Conservation (phyloP, 805 yeast species). For the Yamadazyma olivae region DNA sequence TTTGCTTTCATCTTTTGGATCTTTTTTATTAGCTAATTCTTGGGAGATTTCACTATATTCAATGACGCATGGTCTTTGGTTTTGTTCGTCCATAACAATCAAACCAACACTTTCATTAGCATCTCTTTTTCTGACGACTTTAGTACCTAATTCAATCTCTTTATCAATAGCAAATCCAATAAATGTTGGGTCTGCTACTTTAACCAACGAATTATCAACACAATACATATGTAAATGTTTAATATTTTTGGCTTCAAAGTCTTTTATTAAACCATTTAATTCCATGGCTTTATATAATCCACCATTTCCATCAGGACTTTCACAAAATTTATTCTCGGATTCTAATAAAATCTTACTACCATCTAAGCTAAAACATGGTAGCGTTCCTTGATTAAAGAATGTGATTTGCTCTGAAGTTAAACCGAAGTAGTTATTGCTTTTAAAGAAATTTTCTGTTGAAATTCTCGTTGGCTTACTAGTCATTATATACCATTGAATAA, state of each 20-base stretch:
- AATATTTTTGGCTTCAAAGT: constrained; percentile 64
- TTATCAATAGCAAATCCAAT: constrained; percentile 79
- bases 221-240: constrained; percentile 95
- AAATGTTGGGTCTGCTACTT: constrained; percentile 88
- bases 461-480: constrained; percentile 84
- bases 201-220: constrained; percentile 90
- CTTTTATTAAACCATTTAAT: constrained; percentile 62
- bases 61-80: constrained; percentile 77
- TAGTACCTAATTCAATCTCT: constrained; percentile 76
- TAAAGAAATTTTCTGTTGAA: constrained; percentile 72
- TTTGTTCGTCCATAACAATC: constrained; percentile 64
- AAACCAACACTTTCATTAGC: constrained; percentile 89
- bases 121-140: constrained; percentile 89
- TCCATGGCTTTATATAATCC: constrained; percentile 86
- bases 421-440: constrained; percentile 66
- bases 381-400: constrained; percentile 91
- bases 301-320: constrained; percentile 98
- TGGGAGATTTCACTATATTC: constrained; percentile 89
- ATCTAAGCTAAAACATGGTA: constrained; percentile 77
- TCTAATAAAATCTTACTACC: constrained; percentile 72
- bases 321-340: constrained; percentile 53
- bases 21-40: constrained; percentile 67
- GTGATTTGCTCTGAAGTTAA: constrained; percentile 54
- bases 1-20: constrained; percentile 47
- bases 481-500: constrained; percentile 88